These are phyloP conservation scores for Penicillium sclerotiorum DNA, from an alignment of 2,329 filamentous ascomycete genomes.

Conservation along the genomic window DNA sequence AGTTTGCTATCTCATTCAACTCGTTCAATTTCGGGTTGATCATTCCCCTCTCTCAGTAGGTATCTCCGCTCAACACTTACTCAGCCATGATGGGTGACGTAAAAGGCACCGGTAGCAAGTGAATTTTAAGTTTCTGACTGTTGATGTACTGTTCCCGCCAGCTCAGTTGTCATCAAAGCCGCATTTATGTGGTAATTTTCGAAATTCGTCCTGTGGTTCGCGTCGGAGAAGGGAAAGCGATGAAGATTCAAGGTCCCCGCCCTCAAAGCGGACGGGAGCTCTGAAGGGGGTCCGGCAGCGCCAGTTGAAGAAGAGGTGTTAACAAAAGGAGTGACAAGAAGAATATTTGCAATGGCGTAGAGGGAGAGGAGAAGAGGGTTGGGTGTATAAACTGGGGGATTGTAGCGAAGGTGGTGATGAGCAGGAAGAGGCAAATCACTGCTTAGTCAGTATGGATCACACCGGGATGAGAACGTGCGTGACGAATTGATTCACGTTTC, in stretches of 20 bases:
- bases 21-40: too few relatives aligned
- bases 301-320: neutral
- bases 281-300: neutral
- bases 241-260: too few relatives aligned
- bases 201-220: too few relatives aligned
- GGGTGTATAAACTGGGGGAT: neutral
- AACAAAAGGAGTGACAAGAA: too few relatives aligned
- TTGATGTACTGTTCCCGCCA: neutral
- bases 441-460: neutral
- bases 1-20: too few relatives aligned
- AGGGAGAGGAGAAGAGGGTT: neutral
- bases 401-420: neutral
- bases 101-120: slow-evolving; percentile 15
- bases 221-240: too few relatives aligned
- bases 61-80: slow-evolving; percentile 29
- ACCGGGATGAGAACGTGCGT: too few relatives aligned
- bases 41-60: neutral
- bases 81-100: slow-evolving; percentile 41
- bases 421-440: neutral
- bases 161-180: neutral
- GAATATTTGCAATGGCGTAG: too few relatives aligned
- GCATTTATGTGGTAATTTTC: too few relatives aligned
- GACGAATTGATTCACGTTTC: too few relatives aligned
- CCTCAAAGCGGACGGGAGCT: neutral
- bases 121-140: neutral